Evolutionary conservation across 2,329 filamentous ascomycete genomes (phyloP), one percentile per base, ranked within the genome.

Genomic region (Alternaria viburni): DNA sequence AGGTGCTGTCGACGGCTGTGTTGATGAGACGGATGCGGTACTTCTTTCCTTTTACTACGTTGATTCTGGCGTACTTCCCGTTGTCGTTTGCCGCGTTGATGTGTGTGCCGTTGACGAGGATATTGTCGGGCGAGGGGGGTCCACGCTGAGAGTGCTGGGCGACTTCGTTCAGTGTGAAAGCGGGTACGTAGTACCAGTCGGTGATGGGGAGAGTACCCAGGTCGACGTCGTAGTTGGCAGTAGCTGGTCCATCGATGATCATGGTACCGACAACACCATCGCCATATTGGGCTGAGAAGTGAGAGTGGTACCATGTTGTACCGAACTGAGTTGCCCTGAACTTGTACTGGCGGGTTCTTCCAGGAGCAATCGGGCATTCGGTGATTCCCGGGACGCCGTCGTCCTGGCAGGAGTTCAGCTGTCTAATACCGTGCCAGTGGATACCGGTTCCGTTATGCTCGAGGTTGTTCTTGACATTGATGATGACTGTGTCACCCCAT

Each of bases 281-380:
- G 12, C 77, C 81, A 58, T 83, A 83, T 62, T 83, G 82, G 11
- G 76, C 74, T 30, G 75, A 78, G 70, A 77, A 81, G 61, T 83
- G 82, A 21, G 76, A 79, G 59, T 83, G 82, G 59, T 83, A 83
- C 81, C 81, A 83, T 10, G 71, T 68, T 36, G 81, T 83, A 13
- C 82, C 82, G 45, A 81, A 82, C 63, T 83, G 82, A 0, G 83
- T 86, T 4, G 85, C 86, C 46, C 82, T 81, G 79, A 86, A 90
- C 3, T 76, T 84, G 77, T 91, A 91, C 2, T 85, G 88, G 47
- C 83, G 82, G 2, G 81, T 81, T 6, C 84, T 76, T 0, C 86
- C 86, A 0, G 90, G 89, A 5, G 88, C 82, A 64, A 91, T 88
- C 1, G 90, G 90, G 67, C 90, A 93, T 75, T 93, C 89, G 25